A percentile compares a stretch with the other conserved stretches of the same genome.
phyloP scores from a whole-genome alignment of 768 basidiomycete genomes.

The Phlebiopsis flavidoalba region DNA sequence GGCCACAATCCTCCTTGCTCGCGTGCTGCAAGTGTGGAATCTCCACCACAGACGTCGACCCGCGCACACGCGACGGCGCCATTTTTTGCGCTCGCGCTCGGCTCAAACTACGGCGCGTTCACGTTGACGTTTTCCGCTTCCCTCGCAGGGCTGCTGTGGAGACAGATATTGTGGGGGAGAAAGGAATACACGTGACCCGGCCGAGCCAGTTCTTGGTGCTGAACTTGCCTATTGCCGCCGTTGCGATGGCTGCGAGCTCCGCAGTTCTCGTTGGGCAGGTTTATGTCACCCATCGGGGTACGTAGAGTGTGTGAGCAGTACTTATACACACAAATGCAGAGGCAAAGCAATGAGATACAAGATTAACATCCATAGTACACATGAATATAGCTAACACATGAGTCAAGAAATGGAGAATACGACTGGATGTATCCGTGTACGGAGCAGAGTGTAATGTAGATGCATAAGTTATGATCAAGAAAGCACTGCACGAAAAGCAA shows the following conservation, averaged over 20 bases:
- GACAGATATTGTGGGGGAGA: conserved; percentile 64
- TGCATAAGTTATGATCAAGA: not conserved
- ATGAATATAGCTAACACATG: no score
- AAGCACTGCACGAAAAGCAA: not conserved
- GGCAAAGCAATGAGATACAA: no score
- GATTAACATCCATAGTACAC: no score
- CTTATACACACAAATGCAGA: no score
- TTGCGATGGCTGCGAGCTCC: conserved; percentile 63
- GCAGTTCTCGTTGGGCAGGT: conserved; percentile 76
- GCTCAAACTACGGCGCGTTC: conserved; percentile 88
- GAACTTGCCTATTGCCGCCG: conserved; percentile 65
- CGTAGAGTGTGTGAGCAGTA: not conserved
- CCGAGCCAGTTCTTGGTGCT: conserved; percentile 65
- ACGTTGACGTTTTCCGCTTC: conserved; percentile 86
- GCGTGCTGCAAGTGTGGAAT: conserved; percentile 55
- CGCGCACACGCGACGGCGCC: conserved; percentile 19
- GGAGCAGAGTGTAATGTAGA: not conserved
- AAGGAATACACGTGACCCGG: conserved; percentile 57
- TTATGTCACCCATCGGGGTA: conserved; percentile 28
- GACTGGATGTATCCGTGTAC: not conserved
- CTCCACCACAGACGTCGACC: conserved; percentile 7
- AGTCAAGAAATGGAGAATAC: no score
- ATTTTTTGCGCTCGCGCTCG: conserved; percentile 68
- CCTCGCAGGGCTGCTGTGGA: conserved; percentile 86
- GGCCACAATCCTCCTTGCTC: conserved; percentile 83